A percentile compares a stretch with the other conserved stretches of the same genome.
These are phyloP conservation scores for Porodaedalea pini DNA, from an alignment of 1,284 basidiomycete genomes.

Conservation along the genomic window DNA sequence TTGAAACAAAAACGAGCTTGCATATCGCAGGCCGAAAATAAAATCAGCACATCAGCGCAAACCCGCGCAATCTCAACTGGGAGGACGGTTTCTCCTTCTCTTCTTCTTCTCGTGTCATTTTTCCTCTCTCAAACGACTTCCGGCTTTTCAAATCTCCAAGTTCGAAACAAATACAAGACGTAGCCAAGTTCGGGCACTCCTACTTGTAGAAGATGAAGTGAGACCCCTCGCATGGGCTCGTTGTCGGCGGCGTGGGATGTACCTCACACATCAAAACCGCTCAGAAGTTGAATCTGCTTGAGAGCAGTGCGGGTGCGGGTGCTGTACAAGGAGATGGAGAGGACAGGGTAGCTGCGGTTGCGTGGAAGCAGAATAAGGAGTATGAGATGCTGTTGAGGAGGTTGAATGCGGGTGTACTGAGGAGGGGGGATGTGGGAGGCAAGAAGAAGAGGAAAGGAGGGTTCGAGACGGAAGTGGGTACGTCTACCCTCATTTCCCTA, in stretches of 20 bases:
- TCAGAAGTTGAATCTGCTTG: slow-evolving; percentile 79
- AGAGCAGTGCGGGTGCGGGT: slow-evolving; percentile 68
- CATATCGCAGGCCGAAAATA: slow-evolving; percentile 62
- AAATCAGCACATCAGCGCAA: slow-evolving; percentile 65
- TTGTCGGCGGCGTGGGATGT: slow-evolving; percentile 62
- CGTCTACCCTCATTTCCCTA: slow-evolving; percentile 3
- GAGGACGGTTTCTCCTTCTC: slow-evolving; percentile 63
- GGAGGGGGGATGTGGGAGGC: slow-evolving; percentile 24
- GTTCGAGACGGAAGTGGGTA: slow-evolving; percentile 23
- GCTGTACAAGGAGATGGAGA: slow-evolving; percentile 63
- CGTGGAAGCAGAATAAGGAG: slow-evolving; percentile 79
- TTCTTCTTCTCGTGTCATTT: too few species aligned
- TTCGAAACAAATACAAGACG: slow-evolving; percentile 74
- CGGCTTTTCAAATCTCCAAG: neutral
- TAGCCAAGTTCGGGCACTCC: slow-evolving; percentile 59
- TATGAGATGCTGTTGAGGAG: too few species aligned
- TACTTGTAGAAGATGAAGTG: slow-evolving; percentile 82
- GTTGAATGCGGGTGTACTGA: too few species aligned
- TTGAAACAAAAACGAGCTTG: too few species aligned
- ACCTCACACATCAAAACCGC: slow-evolving; percentile 67
- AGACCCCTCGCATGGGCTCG: slow-evolving; percentile 70
- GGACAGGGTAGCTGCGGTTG: too few species aligned
- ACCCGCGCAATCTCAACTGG: slow-evolving; percentile 75
- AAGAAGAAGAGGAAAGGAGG: slow-evolving; percentile 29
- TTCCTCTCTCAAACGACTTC: neutral